Percentiles rank a stretch among this genome's conserved stretches.
These are phyloP conservation scores for Hypoxylon sp. DNA, from an alignment of 2,329 filamentous ascomycete genomes.

Conservation along the genomic window DNA sequence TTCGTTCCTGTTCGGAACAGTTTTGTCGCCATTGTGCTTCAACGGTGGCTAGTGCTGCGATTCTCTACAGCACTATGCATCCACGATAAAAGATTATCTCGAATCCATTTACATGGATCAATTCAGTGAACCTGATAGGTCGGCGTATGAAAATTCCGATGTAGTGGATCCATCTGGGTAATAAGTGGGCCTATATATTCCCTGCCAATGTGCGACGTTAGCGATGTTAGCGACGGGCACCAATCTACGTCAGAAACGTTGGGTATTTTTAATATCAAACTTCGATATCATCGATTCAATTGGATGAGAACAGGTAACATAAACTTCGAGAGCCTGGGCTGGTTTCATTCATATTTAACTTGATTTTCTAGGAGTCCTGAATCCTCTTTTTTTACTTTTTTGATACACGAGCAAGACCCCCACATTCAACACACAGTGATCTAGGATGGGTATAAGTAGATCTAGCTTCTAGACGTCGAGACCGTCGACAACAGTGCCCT, in stretches of 20 bases:
- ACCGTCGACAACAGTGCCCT: constrained; percentile 86
- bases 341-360: constrained; percentile 14
- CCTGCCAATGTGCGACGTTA: neutral
- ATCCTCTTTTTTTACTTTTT: constrained; percentile 34
- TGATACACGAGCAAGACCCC: constrained; percentile 39
- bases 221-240: neutral
- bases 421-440: constrained; percentile 33
- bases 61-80: constrained; percentile 8
- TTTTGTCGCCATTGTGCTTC: constrained; percentile 45
- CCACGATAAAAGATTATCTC: constrained; percentile 24
- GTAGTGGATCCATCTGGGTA: constrained; percentile 6
- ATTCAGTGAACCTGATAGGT: constrained; percentile 1
- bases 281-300: neutral
- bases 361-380: constrained; percentile 15
- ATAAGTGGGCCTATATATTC: neutral
- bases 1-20: constrained; percentile 51
- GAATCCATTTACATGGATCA: constrained; percentile 18
- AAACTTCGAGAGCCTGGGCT: neutral
- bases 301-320: neutral
- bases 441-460: constrained; percentile 22
- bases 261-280: neutral
- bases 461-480: constrained; percentile 77
- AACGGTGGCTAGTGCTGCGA: constrained; percentile 7
- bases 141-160: constrained; percentile 45
- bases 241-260: neutral